These are phyloP conservation scores for Claviceps sp. DNA, from an alignment of 2,329 filamentous ascomycete species.

Conservation along the genomic window DNA sequence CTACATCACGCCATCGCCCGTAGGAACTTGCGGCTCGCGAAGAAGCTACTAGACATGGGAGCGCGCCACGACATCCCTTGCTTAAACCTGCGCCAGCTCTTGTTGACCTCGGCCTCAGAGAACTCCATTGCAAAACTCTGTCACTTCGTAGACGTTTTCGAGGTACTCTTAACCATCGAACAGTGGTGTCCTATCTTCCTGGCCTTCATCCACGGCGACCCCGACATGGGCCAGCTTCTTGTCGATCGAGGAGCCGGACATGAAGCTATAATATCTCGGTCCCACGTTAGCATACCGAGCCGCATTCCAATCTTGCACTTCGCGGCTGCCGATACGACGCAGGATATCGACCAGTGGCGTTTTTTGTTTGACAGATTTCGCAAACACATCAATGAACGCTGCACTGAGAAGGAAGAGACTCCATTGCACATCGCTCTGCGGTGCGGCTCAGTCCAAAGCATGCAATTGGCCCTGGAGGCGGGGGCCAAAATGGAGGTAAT, in stretches of 20 bases:
- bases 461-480: background rate
- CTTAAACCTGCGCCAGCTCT: background rate
- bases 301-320: background rate
- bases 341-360: background rate
- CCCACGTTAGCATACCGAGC: too few species aligned
- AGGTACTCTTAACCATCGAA: too few species aligned
- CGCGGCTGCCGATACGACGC: background rate
- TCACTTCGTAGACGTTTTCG: background rate
- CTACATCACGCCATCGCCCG: background rate
- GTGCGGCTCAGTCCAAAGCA: background rate
- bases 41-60: background rate
- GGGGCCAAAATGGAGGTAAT: background rate
- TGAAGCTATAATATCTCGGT: background rate
- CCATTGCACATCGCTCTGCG: background rate
- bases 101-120: too few species aligned
- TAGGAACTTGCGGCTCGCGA: background rate
- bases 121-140: background rate
- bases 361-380: background rate
- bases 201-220: background rate
- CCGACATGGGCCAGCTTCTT: background rate
- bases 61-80: background rate
- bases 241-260: background rate
- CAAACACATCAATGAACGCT: background rate
- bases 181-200: conserved; percentile 1
- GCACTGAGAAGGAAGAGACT: background rate